Percentiles rank a stretch among this genome's conserved stretches.
These are phyloP conservation scores for Candida sp. DNA, from an alignment of 1,139 yeast genomes.

Conservation along the genomic window DNA sequence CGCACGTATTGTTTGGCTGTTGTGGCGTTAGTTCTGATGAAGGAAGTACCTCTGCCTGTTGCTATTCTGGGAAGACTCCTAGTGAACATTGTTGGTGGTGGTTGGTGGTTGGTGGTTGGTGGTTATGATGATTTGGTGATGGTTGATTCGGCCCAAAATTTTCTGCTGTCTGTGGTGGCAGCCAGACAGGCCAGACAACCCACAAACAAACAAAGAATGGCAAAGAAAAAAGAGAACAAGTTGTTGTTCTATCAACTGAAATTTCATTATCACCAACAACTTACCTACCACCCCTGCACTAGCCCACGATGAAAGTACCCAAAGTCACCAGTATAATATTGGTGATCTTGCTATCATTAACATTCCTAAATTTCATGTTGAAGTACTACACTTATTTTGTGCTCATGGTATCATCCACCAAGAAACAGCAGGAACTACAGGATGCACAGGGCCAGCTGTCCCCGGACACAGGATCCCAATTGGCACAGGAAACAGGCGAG, in stretches of 20 bases:
- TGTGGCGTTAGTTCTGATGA: constrained; percentile 13
- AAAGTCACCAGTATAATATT: constrained; percentile 38
- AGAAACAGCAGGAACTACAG: constrained; percentile 13
- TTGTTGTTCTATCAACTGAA: neutral
- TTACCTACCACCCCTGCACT: neutral
- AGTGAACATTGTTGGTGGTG: neutral
- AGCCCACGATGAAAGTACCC: constrained; percentile 34
- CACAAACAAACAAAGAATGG: neutral
- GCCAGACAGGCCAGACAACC: no score
- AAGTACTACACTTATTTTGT: constrained; percentile 38
- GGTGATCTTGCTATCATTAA: constrained; percentile 33
- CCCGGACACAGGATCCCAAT: constrained; percentile 5
- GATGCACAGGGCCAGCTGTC: neutral
- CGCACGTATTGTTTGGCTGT: constrained; percentile 15
- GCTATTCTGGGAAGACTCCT: neutral
- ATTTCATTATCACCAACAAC: neutral
- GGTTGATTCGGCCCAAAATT: neutral
- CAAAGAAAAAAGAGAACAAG: neutral
- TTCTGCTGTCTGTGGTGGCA: neutral
- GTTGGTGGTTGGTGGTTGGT: no score
- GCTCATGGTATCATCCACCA: constrained; percentile 34
- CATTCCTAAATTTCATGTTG: constrained; percentile 30
- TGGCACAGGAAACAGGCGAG: constrained; percentile 39
- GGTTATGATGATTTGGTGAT: neutral
- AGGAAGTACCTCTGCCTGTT: neutral